Evolutionary conservation across 163 green algal genomes (phyloP).

Genomic region (Botryococcus braunii): DNA sequence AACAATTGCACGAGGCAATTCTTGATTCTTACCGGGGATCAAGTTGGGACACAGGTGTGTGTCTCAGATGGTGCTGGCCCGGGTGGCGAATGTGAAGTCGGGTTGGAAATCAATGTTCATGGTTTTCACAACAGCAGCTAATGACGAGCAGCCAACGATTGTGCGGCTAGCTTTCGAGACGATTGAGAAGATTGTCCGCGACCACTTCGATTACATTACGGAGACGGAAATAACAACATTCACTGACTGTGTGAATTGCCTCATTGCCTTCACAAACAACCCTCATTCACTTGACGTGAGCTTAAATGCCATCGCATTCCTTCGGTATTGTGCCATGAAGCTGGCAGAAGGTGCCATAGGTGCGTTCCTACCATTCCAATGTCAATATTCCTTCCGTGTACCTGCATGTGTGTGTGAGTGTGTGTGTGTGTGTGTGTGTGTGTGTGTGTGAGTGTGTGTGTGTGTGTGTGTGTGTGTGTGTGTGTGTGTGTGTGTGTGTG

Average conservation of each 20-base stretch:
- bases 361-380: no score
- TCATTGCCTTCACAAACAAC: slow-evolving; percentile 98
- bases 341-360: slow-evolving; percentile 81
- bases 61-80: slow-evolving; percentile 87
- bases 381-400: no score
- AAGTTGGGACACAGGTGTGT: slow-evolving; percentile 57
- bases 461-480: no score
- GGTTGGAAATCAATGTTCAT: slow-evolving; percentile 99
- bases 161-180: slow-evolving; percentile 90
- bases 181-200: slow-evolving; percentile 95
- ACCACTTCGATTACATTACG: slow-evolving; percentile 90
- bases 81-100: slow-evolving; percentile 87
- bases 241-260: slow-evolving; percentile 98
- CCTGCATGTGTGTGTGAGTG: no score
- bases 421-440: no score
- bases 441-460: no score
- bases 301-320: slow-evolving; percentile 92
- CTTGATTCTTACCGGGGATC: no score
- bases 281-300: slow-evolving; percentile 76
- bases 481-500: no score
- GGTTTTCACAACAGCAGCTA: slow-evolving; percentile 93
- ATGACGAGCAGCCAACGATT: slow-evolving; percentile 67
- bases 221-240: slow-evolving; percentile 92
- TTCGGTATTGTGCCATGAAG: slow-evolving; percentile 90
- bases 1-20: no score